Percentiles rank a stretch among this genome's conserved stretches.
Evolutionary conservation across 805 yeast genomes (phyloP).

Genomic region (Sugiyamaella floridensis): DNA sequence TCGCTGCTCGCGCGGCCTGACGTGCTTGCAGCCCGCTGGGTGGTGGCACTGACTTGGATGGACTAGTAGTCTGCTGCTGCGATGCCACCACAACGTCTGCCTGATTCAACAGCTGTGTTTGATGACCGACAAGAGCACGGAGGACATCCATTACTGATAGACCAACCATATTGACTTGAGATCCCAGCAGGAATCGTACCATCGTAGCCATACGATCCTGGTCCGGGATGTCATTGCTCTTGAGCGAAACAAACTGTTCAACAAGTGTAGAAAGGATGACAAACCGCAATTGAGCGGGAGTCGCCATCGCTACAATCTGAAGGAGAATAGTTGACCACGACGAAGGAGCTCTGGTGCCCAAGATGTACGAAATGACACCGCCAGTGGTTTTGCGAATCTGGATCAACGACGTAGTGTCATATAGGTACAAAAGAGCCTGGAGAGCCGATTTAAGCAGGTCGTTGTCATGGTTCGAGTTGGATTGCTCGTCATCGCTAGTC

Average conservation of each 20-base stretch:
- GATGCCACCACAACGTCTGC: not conserved
- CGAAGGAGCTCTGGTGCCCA: constrained; percentile 23
- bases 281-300: constrained; percentile 75
- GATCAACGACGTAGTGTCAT: constrained; percentile 54
- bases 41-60: too few relatives aligned
- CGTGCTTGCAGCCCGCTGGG: not conserved
- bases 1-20: not conserved
- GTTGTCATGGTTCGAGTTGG: not conserved
- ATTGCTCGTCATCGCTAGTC: not conserved
- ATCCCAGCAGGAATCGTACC: constrained; percentile 51
- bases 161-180: constrained; percentile 80
- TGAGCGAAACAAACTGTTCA: constrained; percentile 21
- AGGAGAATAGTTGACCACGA: constrained; percentile 53
- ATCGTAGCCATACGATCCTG: constrained; percentile 40
- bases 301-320: constrained; percentile 62
- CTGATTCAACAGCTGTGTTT: constrained; percentile 19
- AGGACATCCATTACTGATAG: constrained; percentile 75
- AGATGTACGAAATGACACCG: constrained; percentile 43
- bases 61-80: not conserved
- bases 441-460: constrained; percentile 14
- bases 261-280: constrained; percentile 48
- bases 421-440: constrained; percentile 49
- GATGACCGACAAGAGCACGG: constrained; percentile 35
- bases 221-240: constrained; percentile 13
- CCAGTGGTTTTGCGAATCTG: constrained; percentile 54